These are phyloP conservation scores for Solanum hybrid DNA, from an alignment of 305 asterid species.

Conservation along the genomic window DNA sequence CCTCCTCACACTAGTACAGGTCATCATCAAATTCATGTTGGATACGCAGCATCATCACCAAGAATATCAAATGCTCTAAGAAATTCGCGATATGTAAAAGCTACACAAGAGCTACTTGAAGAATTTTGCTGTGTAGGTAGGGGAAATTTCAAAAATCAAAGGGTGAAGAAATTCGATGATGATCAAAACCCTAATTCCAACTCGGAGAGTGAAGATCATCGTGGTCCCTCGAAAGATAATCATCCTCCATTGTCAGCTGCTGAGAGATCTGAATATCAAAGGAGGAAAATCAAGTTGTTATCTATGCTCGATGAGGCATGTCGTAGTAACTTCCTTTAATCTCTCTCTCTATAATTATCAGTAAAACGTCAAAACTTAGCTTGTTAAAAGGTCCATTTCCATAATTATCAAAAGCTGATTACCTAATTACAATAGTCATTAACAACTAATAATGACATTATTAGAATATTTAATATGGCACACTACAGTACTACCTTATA, in stretches of 20 bases:
- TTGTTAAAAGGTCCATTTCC: background rate
- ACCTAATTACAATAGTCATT: background rate
- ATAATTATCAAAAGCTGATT: background rate
- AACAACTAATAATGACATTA: conserved; percentile 2
- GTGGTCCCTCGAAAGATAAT: conserved; percentile 22
- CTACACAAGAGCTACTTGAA: conserved; percentile 49
- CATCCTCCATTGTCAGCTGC: conserved; percentile 37
- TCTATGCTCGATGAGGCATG: conserved; percentile 76
- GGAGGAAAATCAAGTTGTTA: conserved; percentile 56
- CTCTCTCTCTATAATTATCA: background rate
- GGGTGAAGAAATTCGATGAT: conserved; percentile 11
- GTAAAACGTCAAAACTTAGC: background rate
- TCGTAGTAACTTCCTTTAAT: background rate
- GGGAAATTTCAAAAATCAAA: conserved; percentile 30
- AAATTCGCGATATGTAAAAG: conserved; percentile 37
- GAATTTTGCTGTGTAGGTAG: conserved; percentile 63
- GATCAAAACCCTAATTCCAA: conserved; percentile 48
- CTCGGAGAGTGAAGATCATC: conserved; percentile 6
- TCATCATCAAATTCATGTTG: conserved; percentile 29
- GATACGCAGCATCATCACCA: conserved; percentile 25
- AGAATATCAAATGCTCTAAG: conserved; percentile 24
- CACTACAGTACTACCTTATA: background rate
- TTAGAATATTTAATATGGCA: background rate
- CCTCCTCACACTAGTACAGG: background rate
- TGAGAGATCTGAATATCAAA: conserved; percentile 48